Base-by-base conservation (phyloP, 2,329 filamentous ascomycete species). In the Apiospora koreana region DNA sequence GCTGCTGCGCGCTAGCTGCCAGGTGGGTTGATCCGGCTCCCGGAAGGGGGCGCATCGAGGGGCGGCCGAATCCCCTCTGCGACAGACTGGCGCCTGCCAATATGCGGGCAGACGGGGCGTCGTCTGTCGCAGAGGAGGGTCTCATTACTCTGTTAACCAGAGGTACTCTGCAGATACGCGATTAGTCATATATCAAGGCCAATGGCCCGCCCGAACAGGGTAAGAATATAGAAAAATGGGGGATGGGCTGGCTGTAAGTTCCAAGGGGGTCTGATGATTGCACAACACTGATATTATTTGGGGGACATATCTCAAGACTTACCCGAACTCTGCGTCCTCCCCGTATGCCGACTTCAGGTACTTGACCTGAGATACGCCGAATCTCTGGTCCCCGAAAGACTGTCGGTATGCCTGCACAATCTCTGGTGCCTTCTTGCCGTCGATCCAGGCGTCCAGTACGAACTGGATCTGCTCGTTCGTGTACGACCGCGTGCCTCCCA, bases 391-490 rank as follows among this genome's bases (percentile, higher is more conserved):
- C 28, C 65, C 65, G 35, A 67, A 73, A 9, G 14, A 14, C 25
- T 62, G 42, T 38, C 38, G 62, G 43, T 68, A 74, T 2, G 71
- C 70, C 6, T 65, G 38, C n/a, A 50, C 64, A 12, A 69, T 70
- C 9, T 73, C 48, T 0, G 70, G 67, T 2, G 67, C 69, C 5
- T 69, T 28, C 16, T 69, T 66, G 9, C 62, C 70, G 1, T 50
- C 35, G 35, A 71, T 25, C 28, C 68, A 67, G 9, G 68, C 38
- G 9, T 74, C 69, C 16, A 75, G 67, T 25, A 74, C 65, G 48
- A 75, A 75, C 41, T 69, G 23, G 41, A 76, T 75, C 70, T 74
- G 69, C 31, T 73, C 71, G 21, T 72, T 64, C 8, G 71, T 71
- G 65, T 76, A 76, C 23, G 73, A 72, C 31, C 71, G 71, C 5